Evolutionary conservation across 441 rosid species (phyloP).

Genomic region (Rhodomyrtus psidioides): DNA sequence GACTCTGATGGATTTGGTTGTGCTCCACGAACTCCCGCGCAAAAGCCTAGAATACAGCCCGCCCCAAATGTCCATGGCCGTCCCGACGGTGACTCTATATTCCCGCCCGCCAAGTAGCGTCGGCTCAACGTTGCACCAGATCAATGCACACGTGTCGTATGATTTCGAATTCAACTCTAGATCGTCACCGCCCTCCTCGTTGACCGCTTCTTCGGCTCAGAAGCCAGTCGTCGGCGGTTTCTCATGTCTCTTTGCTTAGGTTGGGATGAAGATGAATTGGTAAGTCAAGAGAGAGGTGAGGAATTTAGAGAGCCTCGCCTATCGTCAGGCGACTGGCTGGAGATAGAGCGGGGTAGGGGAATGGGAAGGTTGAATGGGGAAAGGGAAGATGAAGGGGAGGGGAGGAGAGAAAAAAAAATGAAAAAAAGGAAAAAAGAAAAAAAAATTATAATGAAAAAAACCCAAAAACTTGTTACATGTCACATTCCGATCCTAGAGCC

Average conservation of each 20-base stretch:
- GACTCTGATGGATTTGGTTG: not conserved
- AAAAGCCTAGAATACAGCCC: not conserved
- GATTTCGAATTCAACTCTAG: too few species aligned
- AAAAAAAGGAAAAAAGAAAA: too few species aligned
- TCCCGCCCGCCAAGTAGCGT: not conserved
- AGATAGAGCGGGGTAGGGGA: too few species aligned
- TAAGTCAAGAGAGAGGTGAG: constrained; percentile 40
- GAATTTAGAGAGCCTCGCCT: constrained; percentile 41
- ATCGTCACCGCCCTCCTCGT: too few species aligned
- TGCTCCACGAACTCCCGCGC: not conserved
- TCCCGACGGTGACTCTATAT: not conserved
- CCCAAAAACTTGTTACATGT: too few species aligned
- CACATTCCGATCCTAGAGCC: too few species aligned
- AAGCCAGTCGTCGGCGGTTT: too few species aligned
- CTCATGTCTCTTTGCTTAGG: constrained; percentile 14
- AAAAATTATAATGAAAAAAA: too few species aligned
- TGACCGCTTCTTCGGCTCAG: not conserved
- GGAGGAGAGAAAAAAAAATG: too few species aligned
- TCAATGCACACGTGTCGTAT: not conserved
- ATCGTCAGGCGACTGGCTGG: too few species aligned
- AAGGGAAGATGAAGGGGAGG: too few species aligned
- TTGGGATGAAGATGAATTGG: constrained; percentile 40
- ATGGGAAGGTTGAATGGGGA: too few species aligned
- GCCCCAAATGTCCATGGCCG: not conserved
- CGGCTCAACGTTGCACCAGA: not conserved